Evolutionary conservation across 331 rosid species (phyloP).

Genomic region (Malus hybrid): DNA sequence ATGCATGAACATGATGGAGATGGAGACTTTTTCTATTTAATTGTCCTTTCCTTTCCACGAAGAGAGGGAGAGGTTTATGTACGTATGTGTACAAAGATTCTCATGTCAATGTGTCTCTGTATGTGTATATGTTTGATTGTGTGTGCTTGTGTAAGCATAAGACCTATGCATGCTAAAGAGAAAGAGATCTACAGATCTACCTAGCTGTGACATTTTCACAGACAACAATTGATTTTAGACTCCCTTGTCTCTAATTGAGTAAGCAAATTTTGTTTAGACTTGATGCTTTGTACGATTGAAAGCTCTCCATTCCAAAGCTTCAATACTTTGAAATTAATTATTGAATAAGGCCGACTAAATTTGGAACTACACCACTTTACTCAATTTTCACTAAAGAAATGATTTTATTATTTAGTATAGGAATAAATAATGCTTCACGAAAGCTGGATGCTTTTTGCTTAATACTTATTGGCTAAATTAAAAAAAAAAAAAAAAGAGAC

Average conservation of each 20-base stretch:
- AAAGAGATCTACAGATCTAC: not conserved
- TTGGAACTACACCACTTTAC: not conserved
- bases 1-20: no score
- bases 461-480: not conserved
- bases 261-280: not conserved
- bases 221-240: not conserved
- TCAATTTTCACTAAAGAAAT: not conserved
- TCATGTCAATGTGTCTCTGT: no score
- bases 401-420: no score
- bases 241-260: not conserved
- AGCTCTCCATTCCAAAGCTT: not conserved
- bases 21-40: no score
- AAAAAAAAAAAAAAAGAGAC: no score
- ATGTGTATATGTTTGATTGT: no score
- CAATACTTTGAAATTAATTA: not conserved
- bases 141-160: no score
- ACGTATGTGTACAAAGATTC: no score
- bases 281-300: not conserved
- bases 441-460: conserved; percentile 50
- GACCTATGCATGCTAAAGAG: not conserved
- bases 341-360: not conserved
- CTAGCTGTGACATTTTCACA: not conserved
- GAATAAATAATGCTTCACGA: conserved; percentile 16
- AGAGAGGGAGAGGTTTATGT: no score
- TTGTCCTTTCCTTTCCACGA: no score